Evolutionary conservation across 2,329 filamentous ascomycete species (phyloP).

Genomic region (Neodidymelliopsis sp.): DNA sequence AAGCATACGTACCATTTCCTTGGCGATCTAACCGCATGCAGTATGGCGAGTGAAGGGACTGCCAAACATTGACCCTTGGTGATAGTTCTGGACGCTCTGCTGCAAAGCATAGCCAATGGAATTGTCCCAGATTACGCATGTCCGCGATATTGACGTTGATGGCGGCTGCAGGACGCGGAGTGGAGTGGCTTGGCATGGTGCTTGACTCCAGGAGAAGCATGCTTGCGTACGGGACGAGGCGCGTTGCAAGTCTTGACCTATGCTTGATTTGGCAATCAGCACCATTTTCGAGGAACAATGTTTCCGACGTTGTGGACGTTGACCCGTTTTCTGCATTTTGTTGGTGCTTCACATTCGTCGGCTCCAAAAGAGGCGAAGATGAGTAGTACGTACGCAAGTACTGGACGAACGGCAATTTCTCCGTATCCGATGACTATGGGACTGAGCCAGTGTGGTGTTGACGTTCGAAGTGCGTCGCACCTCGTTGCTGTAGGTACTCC

Average conservation of each 20-base stretch:
- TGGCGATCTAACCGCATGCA: slow-evolving; percentile 1
- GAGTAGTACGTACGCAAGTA: not conserved
- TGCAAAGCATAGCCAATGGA: not conserved
- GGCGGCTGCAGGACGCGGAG: slow-evolving; percentile 9
- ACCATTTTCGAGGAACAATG: not conserved
- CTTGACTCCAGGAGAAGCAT: slow-evolving; percentile 10
- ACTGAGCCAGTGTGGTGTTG: not conserved
- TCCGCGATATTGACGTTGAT: slow-evolving; percentile 1
- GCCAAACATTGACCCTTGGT: not conserved
- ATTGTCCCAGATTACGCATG: not conserved
- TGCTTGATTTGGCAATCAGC: not conserved
- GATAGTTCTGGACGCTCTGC: not conserved
- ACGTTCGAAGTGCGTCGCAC: not conserved
- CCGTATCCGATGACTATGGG: not conserved
- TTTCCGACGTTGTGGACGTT: not conserved
- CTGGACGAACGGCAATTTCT: not conserved
- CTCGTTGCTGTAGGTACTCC: no score
- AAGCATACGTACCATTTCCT: slow-evolving; percentile 4
- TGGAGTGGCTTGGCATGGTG: slow-evolving; percentile 10
- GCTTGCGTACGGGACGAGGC: slow-evolving; percentile 20
- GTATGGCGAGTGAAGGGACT: slow-evolving; percentile 10
- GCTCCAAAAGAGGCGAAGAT: not conserved
- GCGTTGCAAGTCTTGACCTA: slow-evolving; percentile 6
- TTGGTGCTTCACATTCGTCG: not conserved
- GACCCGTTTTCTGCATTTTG: not conserved